phyloP scores from a whole-genome alignment of 169 alveolate species.

The Plasmodium reichenowi region DNA sequence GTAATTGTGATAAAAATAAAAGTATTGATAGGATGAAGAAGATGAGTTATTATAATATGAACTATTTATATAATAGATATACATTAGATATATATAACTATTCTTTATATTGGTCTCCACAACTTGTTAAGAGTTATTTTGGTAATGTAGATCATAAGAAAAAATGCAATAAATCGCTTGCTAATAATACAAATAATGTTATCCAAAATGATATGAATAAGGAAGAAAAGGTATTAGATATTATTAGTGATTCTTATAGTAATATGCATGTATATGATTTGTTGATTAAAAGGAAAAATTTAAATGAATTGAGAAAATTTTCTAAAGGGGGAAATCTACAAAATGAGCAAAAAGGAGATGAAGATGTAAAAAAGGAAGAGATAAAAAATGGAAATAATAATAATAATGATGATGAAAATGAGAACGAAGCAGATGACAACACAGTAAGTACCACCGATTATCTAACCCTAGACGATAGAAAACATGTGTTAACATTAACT shows the following conservation, averaged over 20 bases:
- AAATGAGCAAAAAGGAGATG: constrained; percentile 7
- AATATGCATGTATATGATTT: constrained; percentile 28
- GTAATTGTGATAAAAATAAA: not conserved
- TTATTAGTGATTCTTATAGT: not conserved
- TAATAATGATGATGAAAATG: constrained; percentile 17
- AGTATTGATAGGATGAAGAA: not conserved
- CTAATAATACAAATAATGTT: not conserved
- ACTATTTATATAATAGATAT: constrained; percentile 43
- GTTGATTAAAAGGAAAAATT: constrained; percentile 15
- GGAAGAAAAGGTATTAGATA: not conserved
- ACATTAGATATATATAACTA: constrained; percentile 63
- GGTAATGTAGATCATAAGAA: constrained; percentile 13
- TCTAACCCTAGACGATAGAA: constrained; percentile 23
- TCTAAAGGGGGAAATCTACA: not conserved
- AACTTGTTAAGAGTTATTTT: constrained; percentile 48
- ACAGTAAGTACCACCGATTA: not conserved
- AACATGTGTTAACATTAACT: constrained; percentile 54
- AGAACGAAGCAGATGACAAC: constrained; percentile 8
- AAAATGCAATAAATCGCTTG: constrained; percentile 8
- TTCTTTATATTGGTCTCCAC: constrained; percentile 66
- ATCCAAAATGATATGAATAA: not conserved
- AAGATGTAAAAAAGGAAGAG: not conserved
- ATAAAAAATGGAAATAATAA: not conserved
- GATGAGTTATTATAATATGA: constrained; percentile 10
- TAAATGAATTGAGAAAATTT: constrained; percentile 35